These are phyloP conservation scores for Neurospora sp. DNA, from an alignment of 495 filamentous ascomycete species.

Conservation along the genomic window DNA sequence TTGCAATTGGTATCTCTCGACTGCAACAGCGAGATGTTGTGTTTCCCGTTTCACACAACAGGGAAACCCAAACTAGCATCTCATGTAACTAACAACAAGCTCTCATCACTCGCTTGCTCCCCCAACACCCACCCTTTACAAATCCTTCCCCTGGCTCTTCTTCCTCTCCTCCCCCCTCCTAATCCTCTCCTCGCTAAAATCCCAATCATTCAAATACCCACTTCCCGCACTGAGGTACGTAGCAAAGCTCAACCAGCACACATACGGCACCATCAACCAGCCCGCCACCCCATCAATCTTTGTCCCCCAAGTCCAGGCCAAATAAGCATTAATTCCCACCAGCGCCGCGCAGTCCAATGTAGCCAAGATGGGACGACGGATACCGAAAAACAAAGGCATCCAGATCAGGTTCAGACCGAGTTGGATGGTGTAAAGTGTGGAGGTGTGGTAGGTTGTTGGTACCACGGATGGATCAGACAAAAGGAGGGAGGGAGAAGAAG, in stretches of 20 bases:
- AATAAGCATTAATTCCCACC: constrained; percentile 53
- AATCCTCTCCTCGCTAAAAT: constrained; percentile 19
- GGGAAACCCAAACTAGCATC: background rate
- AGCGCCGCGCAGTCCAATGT: constrained; percentile 66
- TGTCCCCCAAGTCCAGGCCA: constrained; percentile 63
- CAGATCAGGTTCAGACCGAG: constrained; percentile 74
- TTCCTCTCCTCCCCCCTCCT: background rate
- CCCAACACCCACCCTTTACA: background rate
- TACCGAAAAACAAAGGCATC: constrained; percentile 88
- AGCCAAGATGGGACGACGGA: constrained; percentile 59
- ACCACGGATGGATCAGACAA: constrained; percentile 2
- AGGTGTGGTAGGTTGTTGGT: constrained; percentile 41
- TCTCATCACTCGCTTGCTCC: background rate
- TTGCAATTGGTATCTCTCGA: background rate
- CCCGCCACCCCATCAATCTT: constrained; percentile 56
- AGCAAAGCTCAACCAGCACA: constrained; percentile 75
- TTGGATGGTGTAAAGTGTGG: constrained; percentile 73
- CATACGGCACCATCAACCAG: constrained; percentile 67
- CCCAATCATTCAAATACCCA: constrained; percentile 70
- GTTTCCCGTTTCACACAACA: background rate
- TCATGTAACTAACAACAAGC: background rate
- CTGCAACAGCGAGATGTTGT: background rate
- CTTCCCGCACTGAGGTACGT: constrained; percentile 65
- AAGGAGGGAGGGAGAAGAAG: constrained; percentile 12
- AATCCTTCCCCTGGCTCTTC: constrained; percentile 1